Percentiles rank a stretch among this genome's conserved stretches.
phyloP scores from a whole-genome alignment of 768 basidiomycete genomes.

The Mycena venus region DNA sequence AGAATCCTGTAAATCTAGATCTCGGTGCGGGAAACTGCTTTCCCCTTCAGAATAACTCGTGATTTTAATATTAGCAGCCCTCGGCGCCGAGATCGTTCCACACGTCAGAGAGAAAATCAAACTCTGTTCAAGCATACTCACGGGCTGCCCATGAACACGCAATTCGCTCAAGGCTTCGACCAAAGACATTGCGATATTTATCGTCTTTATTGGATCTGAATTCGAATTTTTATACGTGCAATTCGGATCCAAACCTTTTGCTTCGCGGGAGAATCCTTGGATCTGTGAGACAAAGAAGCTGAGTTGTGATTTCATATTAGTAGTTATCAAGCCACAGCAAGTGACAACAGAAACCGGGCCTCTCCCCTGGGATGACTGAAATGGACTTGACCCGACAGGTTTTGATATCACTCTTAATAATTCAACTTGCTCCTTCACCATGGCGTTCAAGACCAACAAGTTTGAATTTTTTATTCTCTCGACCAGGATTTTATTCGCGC shows the following conservation, averaged over 20 bases:
- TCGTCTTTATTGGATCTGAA: background rate
- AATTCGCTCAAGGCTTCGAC: background rate
- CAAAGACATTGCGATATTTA: background rate
- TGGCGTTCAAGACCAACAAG: constrained; percentile 13
- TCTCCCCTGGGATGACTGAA: constrained; percentile 10
- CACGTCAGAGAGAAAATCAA: background rate
- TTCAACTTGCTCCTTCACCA: background rate
- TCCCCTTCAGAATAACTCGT: constrained; percentile 16
- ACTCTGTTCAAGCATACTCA: background rate
- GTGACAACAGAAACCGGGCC: constrained; percentile 12
- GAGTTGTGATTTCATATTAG: constrained; percentile 20
- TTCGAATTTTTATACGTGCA: no score
- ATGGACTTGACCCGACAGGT: background rate
- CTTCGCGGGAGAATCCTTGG: constrained; percentile 14
- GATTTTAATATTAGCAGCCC: constrained; percentile 25
- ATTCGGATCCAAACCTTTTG: background rate
- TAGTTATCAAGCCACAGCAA: constrained; percentile 7
- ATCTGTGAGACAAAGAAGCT: constrained; percentile 27
- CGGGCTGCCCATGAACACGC: background rate
- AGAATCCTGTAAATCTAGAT: constrained; percentile 21
- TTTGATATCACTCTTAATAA: background rate
- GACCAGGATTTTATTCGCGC: constrained; percentile 24
- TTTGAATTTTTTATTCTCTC: background rate
- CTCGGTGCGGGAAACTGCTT: constrained; percentile 15
- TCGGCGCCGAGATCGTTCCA: constrained; percentile 23